Conservation (phyloP, 345 rosid genomes). For the Streptanthus diversifolius region DNA sequence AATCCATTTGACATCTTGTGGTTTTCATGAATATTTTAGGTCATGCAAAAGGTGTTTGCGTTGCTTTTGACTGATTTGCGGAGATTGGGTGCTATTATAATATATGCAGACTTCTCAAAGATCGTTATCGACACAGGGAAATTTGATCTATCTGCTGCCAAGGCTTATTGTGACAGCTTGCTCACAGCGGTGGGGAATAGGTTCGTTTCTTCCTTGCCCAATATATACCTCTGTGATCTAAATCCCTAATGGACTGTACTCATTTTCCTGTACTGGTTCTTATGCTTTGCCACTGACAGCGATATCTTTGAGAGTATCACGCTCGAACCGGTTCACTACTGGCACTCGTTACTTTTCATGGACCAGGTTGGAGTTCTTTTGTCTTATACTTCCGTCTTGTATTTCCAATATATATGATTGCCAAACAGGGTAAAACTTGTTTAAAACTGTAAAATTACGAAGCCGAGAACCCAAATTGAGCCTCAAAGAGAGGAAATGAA, state of each 20-base stretch:
- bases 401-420: neutral
- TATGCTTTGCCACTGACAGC: slow-evolving; percentile 42
- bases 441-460: neutral
- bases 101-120: slow-evolving; percentile 89
- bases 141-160: slow-evolving; percentile 63
- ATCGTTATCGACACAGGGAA: slow-evolving; percentile 83
- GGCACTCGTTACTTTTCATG: slow-evolving; percentile 95
- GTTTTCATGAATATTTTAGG: slow-evolving; percentile 40
- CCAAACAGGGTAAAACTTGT: neutral
- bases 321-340: slow-evolving; percentile 75
- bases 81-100: slow-evolving; percentile 84
- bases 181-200: slow-evolving; percentile 68
- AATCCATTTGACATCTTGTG: neutral
- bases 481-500: slow-evolving; percentile 5
- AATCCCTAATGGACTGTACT: slow-evolving; percentile 3
- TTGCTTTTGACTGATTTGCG: slow-evolving; percentile 86
- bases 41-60: slow-evolving; percentile 98
- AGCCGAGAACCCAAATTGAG: slow-evolving; percentile 1
- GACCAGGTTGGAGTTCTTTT: slow-evolving; percentile 63
- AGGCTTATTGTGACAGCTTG: slow-evolving; percentile 85
- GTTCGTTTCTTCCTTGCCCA: slow-evolving; percentile 42
- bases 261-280: slow-evolving; percentile 8
- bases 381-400: neutral
- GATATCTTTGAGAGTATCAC: slow-evolving; percentile 85
- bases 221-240: neutral